phyloP scores from a whole-genome alignment of 495 filamentous ascomycete genomes.

The Neurospora sp. region DNA sequence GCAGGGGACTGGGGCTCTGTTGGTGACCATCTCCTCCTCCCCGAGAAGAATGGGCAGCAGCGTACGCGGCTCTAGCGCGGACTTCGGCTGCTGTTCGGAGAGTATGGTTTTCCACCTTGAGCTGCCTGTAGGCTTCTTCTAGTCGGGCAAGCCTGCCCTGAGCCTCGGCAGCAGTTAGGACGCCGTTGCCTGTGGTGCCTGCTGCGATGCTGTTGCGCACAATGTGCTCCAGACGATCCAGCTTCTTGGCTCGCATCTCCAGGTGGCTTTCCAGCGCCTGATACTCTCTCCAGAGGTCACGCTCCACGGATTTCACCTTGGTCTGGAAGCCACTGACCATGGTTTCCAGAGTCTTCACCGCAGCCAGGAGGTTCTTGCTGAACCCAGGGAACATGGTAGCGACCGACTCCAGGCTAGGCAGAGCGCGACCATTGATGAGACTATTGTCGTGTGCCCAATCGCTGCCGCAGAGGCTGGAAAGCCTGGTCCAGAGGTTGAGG shows the following conservation, averaged over 20 bases:
- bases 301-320: constrained; percentile 73
- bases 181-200: constrained; percentile 23
- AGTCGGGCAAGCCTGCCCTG: constrained; percentile 57
- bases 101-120: constrained; percentile 75
- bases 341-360: constrained; percentile 78
- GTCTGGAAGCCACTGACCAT: constrained; percentile 72
- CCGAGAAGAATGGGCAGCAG: constrained; percentile 7
- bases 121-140: constrained; percentile 65
- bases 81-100: constrained; percentile 47
- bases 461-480: constrained; percentile 74
- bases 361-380: constrained; percentile 74
- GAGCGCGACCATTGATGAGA: constrained; percentile 71
- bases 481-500: constrained; percentile 74
- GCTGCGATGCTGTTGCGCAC: constrained; percentile 45
- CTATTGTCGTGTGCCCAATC: constrained; percentile 90
- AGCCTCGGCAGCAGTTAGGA: constrained; percentile 25
- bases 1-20: constrained; percentile 39
- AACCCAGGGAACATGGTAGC: constrained; percentile 73
- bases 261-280: constrained; percentile 74
- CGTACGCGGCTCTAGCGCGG: constrained; percentile 25
- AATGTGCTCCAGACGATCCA: constrained; percentile 77
- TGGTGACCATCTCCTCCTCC: constrained; percentile 18
- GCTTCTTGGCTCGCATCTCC: constrained; percentile 65
- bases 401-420: constrained; percentile 73
- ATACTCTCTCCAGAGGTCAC: constrained; percentile 83